Evolutionary conservation across 2,329 filamentous ascomycete species (phyloP), one percentile per base, ranked within the genome.

Genomic region (Mycogone perniciosa): DNA sequence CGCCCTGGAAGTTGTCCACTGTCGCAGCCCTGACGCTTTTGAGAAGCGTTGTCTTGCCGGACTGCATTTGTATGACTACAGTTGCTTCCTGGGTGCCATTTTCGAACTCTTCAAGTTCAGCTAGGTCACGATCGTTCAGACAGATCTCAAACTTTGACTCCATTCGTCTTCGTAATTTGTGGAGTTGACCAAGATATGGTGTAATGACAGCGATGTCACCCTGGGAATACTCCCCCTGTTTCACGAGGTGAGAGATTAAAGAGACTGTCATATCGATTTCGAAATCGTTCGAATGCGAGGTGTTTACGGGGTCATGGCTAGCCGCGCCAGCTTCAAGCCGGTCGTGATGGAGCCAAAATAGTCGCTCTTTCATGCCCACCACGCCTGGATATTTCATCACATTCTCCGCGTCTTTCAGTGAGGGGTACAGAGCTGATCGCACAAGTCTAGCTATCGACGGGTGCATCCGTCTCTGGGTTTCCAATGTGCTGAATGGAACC

Each of bases 1-100:
- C 86, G 0, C 86, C 87, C 58, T 91, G 85, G 50, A 88, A 90
- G 56, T 89, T 90, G 62, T 88, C 84, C 0, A 89, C 77, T 0
- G 84, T 89, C 0, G 84, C 82, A 0, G 85, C 64, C 4, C 79
- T 68, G 3, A 86, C 62, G 1, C 69, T 70, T 27, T 77, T 68
- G 0, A 75, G 59, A 0, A 83, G 67, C 0, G 67, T 72, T 4
- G 67, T 58, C 35, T 62, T 62, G 9, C 49, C 42, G 5, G 56
- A n/a, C 7, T 43, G 13, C n/a, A 30, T 39, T 6, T 58, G 57
- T 34, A 61, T 41, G n/a, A 7, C 9, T 10, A 29, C 10, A 4
- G 35, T 8, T 2, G 4, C 5, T 6, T 5, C 34, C 13, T 6
- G 13, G 11, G 8, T 37, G 30, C 61, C 55, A 8, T 55, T 56